phyloP scores from a whole-genome alignment of 2,329 filamentous ascomycete genomes.

The Fusarium solani-melongenae region DNA sequence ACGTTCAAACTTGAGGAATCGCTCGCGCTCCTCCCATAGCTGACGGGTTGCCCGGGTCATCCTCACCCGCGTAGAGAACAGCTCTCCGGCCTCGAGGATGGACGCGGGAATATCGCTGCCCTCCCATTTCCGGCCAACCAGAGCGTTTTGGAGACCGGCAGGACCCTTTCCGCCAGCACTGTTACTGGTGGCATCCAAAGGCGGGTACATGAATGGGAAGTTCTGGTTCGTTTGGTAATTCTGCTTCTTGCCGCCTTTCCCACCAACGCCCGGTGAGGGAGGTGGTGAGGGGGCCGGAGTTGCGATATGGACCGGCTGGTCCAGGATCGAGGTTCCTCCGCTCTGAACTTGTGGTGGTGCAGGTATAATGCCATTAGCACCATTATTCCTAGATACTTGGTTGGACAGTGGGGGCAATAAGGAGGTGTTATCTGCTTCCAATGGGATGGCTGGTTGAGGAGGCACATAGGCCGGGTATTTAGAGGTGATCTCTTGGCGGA shows the following conservation, averaged over 20 bases:
- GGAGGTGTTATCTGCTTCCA: slow-evolving; percentile 91
- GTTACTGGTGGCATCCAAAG: slow-evolving; percentile 88
- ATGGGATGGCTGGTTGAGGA: slow-evolving; percentile 81
- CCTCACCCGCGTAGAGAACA: slow-evolving; percentile 90
- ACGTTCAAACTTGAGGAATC: slow-evolving; percentile 90
- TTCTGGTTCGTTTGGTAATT: slow-evolving; percentile 99
- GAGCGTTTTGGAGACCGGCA: slow-evolving; percentile 80
- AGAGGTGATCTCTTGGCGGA: slow-evolving; percentile 95
- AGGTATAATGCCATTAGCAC: slow-evolving; percentile 71
- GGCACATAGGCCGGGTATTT: slow-evolving; percentile 98
- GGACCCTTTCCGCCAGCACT: slow-evolving; percentile 89
- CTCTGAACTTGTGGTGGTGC: slow-evolving; percentile 64
- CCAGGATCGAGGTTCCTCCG: slow-evolving; percentile 81
- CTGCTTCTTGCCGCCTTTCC: slow-evolving; percentile 97
- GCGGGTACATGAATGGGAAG: slow-evolving; percentile 97
- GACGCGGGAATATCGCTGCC: slow-evolving; percentile 94
- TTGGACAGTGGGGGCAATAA: slow-evolving; percentile 87
- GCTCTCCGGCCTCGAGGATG: slow-evolving; percentile 91
- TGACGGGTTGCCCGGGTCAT: slow-evolving; percentile 93
- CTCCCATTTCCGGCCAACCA: slow-evolving; percentile 89
- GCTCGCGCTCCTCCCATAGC: slow-evolving; percentile 92
- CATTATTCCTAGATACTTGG: slow-evolving; percentile 72
- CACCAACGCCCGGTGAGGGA: slow-evolving; percentile 85
- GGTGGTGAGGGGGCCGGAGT: slow-evolving; percentile 96
- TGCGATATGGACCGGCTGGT: slow-evolving; percentile 98